Percentiles rank a stretch among this genome's conserved stretches.
phyloP scores from a whole-genome alignment of 2,329 filamentous ascomycete genomes.

The Penicillium paneum region DNA sequence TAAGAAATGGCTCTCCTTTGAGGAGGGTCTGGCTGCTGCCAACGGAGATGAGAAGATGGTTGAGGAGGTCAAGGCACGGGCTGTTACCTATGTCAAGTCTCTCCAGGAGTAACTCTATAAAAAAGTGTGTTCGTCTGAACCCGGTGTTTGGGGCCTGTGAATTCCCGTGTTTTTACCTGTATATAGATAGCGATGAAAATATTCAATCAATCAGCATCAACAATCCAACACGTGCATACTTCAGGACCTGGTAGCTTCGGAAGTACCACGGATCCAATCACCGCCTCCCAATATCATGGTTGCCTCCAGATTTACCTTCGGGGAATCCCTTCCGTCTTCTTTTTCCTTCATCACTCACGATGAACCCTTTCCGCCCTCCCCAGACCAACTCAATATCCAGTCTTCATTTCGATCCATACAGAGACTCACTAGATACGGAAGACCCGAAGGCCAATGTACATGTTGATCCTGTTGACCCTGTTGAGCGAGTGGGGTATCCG shows the following conservation, averaged over 20 bases:
- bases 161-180: conserved; percentile 10
- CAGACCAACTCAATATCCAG: conserved; percentile 10
- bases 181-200: conserved; percentile 26
- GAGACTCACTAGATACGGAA: conserved; percentile 11
- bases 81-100: conserved; percentile 64
- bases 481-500: conserved; percentile 14
- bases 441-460: conserved; percentile 4
- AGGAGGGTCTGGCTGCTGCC: conserved; percentile 56
- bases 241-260: too few species aligned
- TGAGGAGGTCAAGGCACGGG: conserved; percentile 67
- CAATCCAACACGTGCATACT: not conserved
- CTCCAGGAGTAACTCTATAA: conserved; percentile 30
- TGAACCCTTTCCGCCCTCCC: conserved; percentile 3
- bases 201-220: not conserved
- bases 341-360: not conserved
- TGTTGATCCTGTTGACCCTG: not conserved
- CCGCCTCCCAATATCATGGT: conserved; percentile 8
- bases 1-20: conserved; percentile 86
- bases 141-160: conserved; percentile 23
- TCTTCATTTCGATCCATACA: conserved; percentile 16
- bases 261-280: conserved; percentile 11
- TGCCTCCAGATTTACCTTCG: not conserved
- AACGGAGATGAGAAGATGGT: conserved; percentile 65
- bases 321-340: not conserved
- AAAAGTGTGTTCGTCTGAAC: conserved; percentile 15